A percentile compares a stretch with the other conserved stretches of the same genome.
These are phyloP conservation scores for Wickerhamomyces ciferrii DNA, from an alignment of 805 yeast genomes.

Conservation along the genomic window DNA sequence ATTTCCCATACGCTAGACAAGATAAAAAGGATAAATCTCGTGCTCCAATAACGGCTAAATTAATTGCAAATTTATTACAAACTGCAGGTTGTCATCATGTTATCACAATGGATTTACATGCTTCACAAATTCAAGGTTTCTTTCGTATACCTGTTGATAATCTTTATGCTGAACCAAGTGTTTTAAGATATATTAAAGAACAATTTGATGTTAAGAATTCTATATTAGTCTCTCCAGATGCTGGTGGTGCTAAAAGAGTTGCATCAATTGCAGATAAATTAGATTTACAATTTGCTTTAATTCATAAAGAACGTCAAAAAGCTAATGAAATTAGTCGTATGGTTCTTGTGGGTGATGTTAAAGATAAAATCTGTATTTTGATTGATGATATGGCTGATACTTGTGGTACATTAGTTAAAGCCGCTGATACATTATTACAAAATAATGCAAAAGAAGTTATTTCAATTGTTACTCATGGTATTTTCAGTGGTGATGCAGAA, in stretches of 20 bases:
- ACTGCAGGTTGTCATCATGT: conserved; percentile 96
- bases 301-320: conserved; percentile 91
- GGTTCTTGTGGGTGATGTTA: conserved; percentile 96
- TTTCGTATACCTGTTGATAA: conserved; percentile 95
- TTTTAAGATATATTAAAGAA: conserved; percentile 72
- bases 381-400: conserved; percentile 99
- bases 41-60: conserved; percentile 94
- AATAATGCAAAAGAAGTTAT: conserved; percentile 82
- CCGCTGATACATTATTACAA: conserved; percentile 78
- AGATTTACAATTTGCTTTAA: conserved; percentile 90
- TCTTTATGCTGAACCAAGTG: conserved; percentile 91
- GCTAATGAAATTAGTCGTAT: conserved; percentile 93
- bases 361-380: conserved; percentile 73
- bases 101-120: conserved; percentile 95
- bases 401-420: conserved; percentile 94
- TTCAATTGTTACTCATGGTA: conserved; percentile 95
- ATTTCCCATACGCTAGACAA: conserved; percentile 95
- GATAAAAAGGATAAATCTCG: conserved; percentile 94
- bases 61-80: conserved; percentile 84
- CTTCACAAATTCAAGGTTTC: conserved; percentile 97
- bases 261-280: conserved; percentile 90
- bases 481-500: conserved; percentile 81
- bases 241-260: conserved; percentile 98
- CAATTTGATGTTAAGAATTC: conserved; percentile 51
- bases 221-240: conserved; percentile 93